phyloP scores from a whole-genome alignment of 116 monocot genomes.

The Iris pallida region DNA sequence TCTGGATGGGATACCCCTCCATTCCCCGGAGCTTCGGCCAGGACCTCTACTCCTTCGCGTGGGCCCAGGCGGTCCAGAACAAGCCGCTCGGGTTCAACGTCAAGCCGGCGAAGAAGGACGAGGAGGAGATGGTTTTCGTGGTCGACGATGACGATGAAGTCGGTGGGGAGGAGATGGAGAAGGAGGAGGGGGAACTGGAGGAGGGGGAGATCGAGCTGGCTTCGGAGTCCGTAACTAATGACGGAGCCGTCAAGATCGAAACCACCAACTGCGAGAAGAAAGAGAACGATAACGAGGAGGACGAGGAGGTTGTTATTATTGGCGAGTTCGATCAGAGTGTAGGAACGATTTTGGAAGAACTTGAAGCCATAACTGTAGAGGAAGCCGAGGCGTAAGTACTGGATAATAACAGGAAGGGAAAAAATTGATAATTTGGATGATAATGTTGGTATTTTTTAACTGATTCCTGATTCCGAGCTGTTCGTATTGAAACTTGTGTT shows the following conservation, averaged over 20 bases:
- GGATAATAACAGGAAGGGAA: not conserved
- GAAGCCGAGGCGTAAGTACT: conserved; percentile 75
- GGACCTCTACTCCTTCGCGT: conserved; percentile 75
- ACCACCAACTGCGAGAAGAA: conserved; percentile 15
- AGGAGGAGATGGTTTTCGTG: not conserved
- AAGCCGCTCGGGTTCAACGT: conserved; percentile 66
- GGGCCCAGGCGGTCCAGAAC: conserved; percentile 97
- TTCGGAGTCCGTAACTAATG: conserved; percentile 16
- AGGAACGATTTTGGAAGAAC: conserved; percentile 62
- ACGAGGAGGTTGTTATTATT: conserved; percentile 29
- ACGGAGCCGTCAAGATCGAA: conserved; percentile 6
- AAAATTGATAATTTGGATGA: not conserved
- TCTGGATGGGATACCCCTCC: conserved; percentile 29
- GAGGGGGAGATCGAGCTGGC: conserved; percentile 75
- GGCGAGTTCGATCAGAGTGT: conserved; percentile 66
- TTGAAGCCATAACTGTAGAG: conserved; percentile 64
- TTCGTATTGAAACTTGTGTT: not conserved
- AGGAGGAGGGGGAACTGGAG: conserved; percentile 81
- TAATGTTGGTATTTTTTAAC: not conserved
- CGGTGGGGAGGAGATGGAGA: not conserved
- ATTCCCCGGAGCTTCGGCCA: conserved; percentile 40
- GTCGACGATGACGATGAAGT: conserved; percentile 1
- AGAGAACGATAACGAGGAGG: conserved; percentile 7
- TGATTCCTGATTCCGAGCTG: not conserved
- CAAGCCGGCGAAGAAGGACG: conserved; percentile 1